Evolutionary conservation across 352 stramenopile genomes (phyloP), one percentile per base, ranked within the genome.

Genomic region (Peronospora belbahrii): DNA sequence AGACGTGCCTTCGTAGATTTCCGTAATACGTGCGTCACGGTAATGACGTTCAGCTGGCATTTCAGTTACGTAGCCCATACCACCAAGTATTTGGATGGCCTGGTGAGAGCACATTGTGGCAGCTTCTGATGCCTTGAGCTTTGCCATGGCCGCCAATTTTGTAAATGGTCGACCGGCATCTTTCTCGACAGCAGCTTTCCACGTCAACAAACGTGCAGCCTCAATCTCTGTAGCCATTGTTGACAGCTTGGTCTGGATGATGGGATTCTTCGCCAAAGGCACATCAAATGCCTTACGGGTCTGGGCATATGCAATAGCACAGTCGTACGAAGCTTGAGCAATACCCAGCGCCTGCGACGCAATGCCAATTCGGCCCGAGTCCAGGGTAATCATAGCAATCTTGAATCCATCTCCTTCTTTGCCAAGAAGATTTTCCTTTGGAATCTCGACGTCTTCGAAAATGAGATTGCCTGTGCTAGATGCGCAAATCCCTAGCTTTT

Each of bases 21-120:
- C 84, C 11, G 95, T 98, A 69, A 98, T 98, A 32, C 95, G 75
- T 32, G 95, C 95, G 66, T 98, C 94, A 37, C 95, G 80, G 74
- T 98, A 98, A 71, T 98, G 85, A 49, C 95, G 83, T 53, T 98
- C 95, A 0, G 94, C 95, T 10, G 95, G 95, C 94, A 98, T 98
- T 40, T 98, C 95, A 13, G 74, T 93, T 18, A 98, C 95, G 62
- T 97, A 98, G 25, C 95, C 94, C 88, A 97, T 97, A 24, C 77
- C 75, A 13, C 94, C 88, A 6, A 97, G 74, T 22, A 98, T 86
- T 71, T 98, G 94, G 66, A 98, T 98, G 17, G 93, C 80, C 65
- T 97, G 89, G 69, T 98, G 95, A 39, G 86, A 75, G 60, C 84
- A 97, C 83, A 97, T 96, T 2, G 95, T 98, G 11, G 95, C 93